A percentile compares a stretch with the other conserved stretches of the same genome.
phyloP scores from a whole-genome alignment of 148 eudicot species.

The Rhododendron ferrugineum region DNA sequence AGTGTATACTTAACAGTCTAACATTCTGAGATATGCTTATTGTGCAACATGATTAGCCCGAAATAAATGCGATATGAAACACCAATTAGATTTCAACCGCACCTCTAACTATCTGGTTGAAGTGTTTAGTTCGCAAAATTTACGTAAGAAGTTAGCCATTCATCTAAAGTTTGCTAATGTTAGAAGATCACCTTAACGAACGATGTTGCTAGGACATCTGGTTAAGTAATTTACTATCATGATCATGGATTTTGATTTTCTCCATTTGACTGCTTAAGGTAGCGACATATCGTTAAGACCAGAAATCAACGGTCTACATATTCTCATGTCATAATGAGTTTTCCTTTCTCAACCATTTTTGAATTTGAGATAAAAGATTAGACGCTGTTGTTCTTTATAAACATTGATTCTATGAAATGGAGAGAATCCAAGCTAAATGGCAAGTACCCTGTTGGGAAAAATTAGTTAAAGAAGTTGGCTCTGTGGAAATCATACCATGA shows the following conservation, averaged over 20 bases:
- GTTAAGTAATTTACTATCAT: not conserved
- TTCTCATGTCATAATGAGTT: not conserved
- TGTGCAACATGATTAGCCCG: not conserved
- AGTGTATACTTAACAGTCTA: not conserved
- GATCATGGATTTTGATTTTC: not conserved
- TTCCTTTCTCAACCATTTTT: not conserved
- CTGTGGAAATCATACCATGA: not conserved
- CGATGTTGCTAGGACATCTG: not conserved
- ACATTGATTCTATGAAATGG: not conserved
- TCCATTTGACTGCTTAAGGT: not conserved
- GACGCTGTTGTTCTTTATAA: not conserved
- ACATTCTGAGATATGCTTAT: not conserved
- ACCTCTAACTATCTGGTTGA: not conserved
- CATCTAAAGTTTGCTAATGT: not conserved
- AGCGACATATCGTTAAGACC: not conserved
- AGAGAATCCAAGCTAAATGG: not conserved
- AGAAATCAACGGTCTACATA: not conserved
- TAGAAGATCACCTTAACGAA: not conserved
- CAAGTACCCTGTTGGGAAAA: not conserved
- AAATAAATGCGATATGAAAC: not conserved
- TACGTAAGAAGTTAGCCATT: not conserved
- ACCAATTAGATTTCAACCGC: not conserved
- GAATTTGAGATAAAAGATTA: not conserved
- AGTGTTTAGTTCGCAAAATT: not conserved
- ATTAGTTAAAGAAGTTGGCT: not conserved